Evolutionary conservation across 352 stramenopile species (phyloP).

Genomic region (Pseudoperonospora humuli): DNA sequence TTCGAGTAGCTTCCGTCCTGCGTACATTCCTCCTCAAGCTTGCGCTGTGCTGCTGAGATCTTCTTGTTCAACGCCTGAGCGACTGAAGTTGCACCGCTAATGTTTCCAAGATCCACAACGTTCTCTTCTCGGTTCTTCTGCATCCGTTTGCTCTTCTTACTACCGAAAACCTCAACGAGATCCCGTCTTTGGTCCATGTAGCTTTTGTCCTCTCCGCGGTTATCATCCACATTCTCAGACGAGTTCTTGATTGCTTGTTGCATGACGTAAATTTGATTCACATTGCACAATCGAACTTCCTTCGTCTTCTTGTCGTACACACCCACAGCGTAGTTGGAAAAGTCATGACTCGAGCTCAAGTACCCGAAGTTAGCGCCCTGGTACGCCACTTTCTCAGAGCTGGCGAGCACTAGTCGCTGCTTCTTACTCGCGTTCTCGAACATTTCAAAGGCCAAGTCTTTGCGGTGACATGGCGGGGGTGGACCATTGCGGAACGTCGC

Average conservation of each 20-base stretch:
- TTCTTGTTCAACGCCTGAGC: slow-evolving; percentile 72
- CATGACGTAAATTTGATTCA: slow-evolving; percentile 82
- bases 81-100: slow-evolving; percentile 60
- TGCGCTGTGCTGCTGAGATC: slow-evolving; percentile 45
- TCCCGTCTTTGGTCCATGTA: slow-evolving; percentile 63
- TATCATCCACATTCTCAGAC: slow-evolving; percentile 60
- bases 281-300: slow-evolving; percentile 69
- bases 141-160: slow-evolving; percentile 82
- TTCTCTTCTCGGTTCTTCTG: slow-evolving; percentile 79
- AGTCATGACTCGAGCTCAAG: slow-evolving; percentile 60
- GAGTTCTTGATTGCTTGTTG: slow-evolving; percentile 72
- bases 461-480: slow-evolving; percentile 41
- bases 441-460: slow-evolving; percentile 66
- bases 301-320: slow-evolving; percentile 71
- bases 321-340: slow-evolving; percentile 61
- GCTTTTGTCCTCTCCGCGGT: slow-evolving; percentile 47
- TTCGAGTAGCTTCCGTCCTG: slow-evolving; percentile 47
- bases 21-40: slow-evolving; percentile 38
- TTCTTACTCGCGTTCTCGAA: slow-evolving; percentile 80
- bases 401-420: slow-evolving; percentile 68
- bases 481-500: slow-evolving; percentile 79
- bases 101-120: slow-evolving; percentile 67
- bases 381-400: slow-evolving; percentile 73
- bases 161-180: slow-evolving; percentile 72
- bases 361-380: slow-evolving; percentile 84